Conservation (phyloP, 148 eudicot species). For the Fagopyrum tataricum region DNA sequence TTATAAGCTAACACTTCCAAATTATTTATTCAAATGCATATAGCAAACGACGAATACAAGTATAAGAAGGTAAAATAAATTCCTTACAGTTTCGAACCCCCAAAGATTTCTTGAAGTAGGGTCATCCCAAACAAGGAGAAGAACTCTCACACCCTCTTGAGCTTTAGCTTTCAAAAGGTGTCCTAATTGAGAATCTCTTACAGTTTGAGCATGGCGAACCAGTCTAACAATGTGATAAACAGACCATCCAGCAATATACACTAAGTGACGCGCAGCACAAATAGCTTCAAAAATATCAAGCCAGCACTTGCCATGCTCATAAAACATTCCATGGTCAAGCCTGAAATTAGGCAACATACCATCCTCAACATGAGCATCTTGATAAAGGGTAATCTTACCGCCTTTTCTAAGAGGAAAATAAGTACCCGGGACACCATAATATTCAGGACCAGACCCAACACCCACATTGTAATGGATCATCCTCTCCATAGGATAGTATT, state of each 20-base stretch:
- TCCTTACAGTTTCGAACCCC: background rate
- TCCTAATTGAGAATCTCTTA: constrained; percentile 33
- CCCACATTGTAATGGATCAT: constrained; percentile 73
- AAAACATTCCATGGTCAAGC: background rate
- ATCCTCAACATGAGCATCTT: constrained; percentile 81
- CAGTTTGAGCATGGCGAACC: constrained; percentile 25
- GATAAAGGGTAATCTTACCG: constrained; percentile 80
- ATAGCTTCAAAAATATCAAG: constrained; percentile 78
- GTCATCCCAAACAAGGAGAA: constrained; percentile 97
- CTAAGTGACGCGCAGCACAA: constrained; percentile 56
- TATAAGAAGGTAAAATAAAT: background rate
- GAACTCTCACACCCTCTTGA: constrained; percentile 93
- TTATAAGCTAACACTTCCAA: too few relatives aligned
- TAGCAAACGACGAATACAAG: background rate
- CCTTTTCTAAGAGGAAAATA: constrained; percentile 95
- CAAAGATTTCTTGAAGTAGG: constrained; percentile 48
- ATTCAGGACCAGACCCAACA: constrained; percentile 43
- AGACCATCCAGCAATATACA: constrained; percentile 96
- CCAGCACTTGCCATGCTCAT: constrained; percentile 75
- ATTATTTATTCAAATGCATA: too few relatives aligned
- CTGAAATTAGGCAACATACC: constrained; percentile 13
- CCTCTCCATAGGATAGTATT: constrained; percentile 51
- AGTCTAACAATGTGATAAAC: constrained; percentile 80
- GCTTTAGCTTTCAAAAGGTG: constrained; percentile 84
- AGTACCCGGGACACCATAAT: constrained; percentile 21